These are phyloP conservation scores for Rheum nobile DNA, from an alignment of 148 eudicot species.

Conservation along the genomic window DNA sequence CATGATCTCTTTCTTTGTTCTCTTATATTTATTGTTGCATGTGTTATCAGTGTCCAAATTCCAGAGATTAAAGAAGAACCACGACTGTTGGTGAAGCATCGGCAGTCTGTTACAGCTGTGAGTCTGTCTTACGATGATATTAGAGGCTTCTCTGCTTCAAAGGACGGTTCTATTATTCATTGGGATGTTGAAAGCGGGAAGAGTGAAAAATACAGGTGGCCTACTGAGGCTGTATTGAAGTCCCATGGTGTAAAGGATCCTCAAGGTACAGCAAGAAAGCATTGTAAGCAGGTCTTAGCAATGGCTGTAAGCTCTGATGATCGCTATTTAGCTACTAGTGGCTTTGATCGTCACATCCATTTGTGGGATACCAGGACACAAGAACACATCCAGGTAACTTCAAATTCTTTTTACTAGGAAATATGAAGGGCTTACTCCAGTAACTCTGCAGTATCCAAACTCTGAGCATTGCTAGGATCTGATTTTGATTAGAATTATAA, in stretches of 20 bases:
- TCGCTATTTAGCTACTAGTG: constrained; percentile 86
- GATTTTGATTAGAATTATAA: neutral
- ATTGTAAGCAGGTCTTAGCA: constrained; percentile 58
- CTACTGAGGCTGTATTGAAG: constrained; percentile 53
- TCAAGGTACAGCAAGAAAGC: constrained; percentile 58
- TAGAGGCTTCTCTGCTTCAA: constrained; percentile 88
- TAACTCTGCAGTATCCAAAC: neutral
- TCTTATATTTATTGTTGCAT: constrained; percentile 9
- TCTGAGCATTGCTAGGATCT: neutral
- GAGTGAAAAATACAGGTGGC: constrained; percentile 73
- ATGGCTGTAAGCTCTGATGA: constrained; percentile 85
- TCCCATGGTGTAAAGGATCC: constrained; percentile 66
- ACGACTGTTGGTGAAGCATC: constrained; percentile 49
- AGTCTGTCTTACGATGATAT: constrained; percentile 71
- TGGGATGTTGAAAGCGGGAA: constrained; percentile 91
- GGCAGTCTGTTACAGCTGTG: constrained; percentile 79
- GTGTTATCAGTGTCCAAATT: constrained; percentile 46
- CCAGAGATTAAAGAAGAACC: constrained; percentile 46
- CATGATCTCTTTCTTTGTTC: neutral
- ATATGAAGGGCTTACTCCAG: neutral
- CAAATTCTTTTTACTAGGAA: neutral
- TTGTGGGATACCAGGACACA: constrained; percentile 87
- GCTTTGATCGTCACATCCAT: constrained; percentile 92
- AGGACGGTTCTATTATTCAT: constrained; percentile 67
- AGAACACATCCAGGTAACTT: constrained; percentile 67